Percentiles rank a stretch among this genome's conserved stretches.
phyloP scores from a whole-genome alignment of 2,329 filamentous ascomycete genomes.

The Pseudogymnoascus pannorum region DNA sequence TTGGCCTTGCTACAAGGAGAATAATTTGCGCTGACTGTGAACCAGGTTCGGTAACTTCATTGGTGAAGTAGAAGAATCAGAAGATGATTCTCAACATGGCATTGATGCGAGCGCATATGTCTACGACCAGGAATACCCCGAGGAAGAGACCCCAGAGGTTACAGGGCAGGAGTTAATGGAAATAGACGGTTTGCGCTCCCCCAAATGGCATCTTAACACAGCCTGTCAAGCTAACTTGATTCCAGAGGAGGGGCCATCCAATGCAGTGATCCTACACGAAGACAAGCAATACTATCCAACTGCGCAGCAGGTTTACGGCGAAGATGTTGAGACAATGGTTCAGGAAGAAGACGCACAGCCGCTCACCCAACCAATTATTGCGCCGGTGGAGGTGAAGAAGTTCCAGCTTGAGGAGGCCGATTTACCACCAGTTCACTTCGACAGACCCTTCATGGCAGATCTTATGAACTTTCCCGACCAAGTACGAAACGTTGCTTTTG shows the following conservation, averaged over 20 bases:
- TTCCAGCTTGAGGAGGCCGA: constrained; percentile 91
- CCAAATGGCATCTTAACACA: not conserved
- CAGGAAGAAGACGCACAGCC: constrained; percentile 97
- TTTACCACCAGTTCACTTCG: constrained; percentile 80
- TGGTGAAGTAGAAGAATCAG: constrained; percentile 82
- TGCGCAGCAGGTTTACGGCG: constrained; percentile 91
- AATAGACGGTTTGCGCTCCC: constrained; percentile 58
- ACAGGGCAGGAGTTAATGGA: constrained; percentile 87
- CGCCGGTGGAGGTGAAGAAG: constrained; percentile 88
- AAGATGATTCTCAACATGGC: constrained; percentile 74
- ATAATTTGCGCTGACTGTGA: constrained; percentile 17
- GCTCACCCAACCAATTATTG: constrained; percentile 85
- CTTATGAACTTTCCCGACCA: constrained; percentile 94
- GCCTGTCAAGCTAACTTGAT: constrained; percentile 27
- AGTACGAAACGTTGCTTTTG: constrained; percentile 84
- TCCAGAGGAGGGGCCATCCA: constrained; percentile 75
- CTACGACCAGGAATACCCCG: constrained; percentile 69
- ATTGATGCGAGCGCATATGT: constrained; percentile 69
- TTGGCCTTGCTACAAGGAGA: not conserved
- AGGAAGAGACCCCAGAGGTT: constrained; percentile 51
- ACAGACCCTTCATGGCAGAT: constrained; percentile 87
- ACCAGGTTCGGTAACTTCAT: constrained; percentile 94
- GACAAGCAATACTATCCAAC: constrained; percentile 99
- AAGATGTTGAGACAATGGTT: constrained; percentile 89
- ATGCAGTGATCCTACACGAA: constrained; percentile 95